These are phyloP conservation scores for Mycena rebaudengoi DNA, from an alignment of 768 basidiomycete species.

Conservation along the genomic window DNA sequence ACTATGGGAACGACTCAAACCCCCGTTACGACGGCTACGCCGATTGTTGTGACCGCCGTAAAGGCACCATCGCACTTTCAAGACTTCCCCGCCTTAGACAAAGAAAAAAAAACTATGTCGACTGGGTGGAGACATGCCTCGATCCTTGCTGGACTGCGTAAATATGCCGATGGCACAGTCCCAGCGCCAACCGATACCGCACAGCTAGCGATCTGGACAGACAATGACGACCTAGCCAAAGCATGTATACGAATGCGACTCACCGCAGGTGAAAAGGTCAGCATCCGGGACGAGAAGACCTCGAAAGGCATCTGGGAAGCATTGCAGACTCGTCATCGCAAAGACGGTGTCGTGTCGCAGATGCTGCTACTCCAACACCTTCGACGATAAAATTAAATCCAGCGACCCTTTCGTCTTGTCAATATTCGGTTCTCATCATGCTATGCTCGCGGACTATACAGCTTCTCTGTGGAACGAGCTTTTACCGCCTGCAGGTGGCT, in stretches of 20 bases:
- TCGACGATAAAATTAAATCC: not conserved
- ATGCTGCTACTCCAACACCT: not conserved
- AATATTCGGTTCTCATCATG: slow-evolving; percentile 34
- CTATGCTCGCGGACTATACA: slow-evolving; percentile 27
- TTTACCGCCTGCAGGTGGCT: too few species aligned
- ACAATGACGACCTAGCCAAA: not conserved
- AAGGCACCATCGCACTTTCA: not conserved
- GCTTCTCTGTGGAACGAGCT: slow-evolving; percentile 14
- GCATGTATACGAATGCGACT: not conserved
- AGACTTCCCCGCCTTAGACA: not conserved
- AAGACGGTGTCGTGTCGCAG: not conserved
- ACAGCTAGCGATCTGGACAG: not conserved
- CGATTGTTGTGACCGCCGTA: not conserved
- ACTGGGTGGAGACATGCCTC: not conserved
- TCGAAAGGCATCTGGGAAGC: not conserved
- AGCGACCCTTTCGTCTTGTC: slow-evolving; percentile 16
- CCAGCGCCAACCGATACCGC: not conserved
- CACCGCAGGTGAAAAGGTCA: not conserved
- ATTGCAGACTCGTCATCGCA: not conserved
- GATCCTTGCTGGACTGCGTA: not conserved
- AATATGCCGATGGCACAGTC: not conserved
- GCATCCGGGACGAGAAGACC: not conserved
- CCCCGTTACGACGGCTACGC: not conserved
- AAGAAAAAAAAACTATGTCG: not conserved
- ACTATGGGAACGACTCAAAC: not conserved